Evolutionary conservation across 2,329 filamentous ascomycete species (phyloP).

Genomic region (Akanthomyces lecanii): DNA sequence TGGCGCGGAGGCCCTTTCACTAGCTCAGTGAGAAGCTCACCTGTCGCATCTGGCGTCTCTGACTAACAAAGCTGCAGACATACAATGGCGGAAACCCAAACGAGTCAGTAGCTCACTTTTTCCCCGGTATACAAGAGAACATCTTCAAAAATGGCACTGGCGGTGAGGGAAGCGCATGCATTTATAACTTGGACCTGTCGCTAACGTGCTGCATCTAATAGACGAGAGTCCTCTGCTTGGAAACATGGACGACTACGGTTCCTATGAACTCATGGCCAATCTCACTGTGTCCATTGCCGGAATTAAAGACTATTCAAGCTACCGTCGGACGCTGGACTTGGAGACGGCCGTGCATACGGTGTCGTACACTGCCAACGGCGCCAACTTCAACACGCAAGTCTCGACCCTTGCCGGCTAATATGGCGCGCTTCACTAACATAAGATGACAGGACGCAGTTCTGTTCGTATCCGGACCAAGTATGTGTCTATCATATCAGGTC

Average conservation of each 20-base stretch:
- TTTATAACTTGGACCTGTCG: not conserved
- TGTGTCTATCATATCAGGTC: constrained; percentile 27
- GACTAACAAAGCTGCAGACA: constrained; percentile 24
- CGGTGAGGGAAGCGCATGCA: constrained; percentile 25
- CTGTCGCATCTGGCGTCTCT: not conserved
- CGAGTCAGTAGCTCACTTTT: constrained; percentile 28
- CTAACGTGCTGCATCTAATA: constrained; percentile 11
- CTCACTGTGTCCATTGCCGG: constrained; percentile 37
- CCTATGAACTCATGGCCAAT: constrained; percentile 44
- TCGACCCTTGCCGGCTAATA: constrained; percentile 24
- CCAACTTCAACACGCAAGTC: constrained; percentile 20
- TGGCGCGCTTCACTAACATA: too few species aligned
- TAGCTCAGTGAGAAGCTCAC: constrained; percentile 27
- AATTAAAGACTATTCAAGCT: constrained; percentile 28
- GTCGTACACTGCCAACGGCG: constrained; percentile 31
- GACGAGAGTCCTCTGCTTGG: constrained; percentile 38
- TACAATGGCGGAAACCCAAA: constrained; percentile 46
- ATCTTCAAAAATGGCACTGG: constrained; percentile 48
- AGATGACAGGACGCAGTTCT: constrained; percentile 30
- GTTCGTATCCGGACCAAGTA: constrained; percentile 39
- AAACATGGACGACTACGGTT: constrained; percentile 38
- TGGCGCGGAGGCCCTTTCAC: constrained; percentile 50
- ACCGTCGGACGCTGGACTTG: constrained; percentile 42
- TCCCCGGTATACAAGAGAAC: constrained; percentile 40
- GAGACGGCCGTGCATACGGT: constrained; percentile 37